Percentiles rank a stretch among this genome's conserved stretches.
phyloP scores from a whole-genome alignment of 352 stramenopile species.

The Thraustotheca clavata region DNA sequence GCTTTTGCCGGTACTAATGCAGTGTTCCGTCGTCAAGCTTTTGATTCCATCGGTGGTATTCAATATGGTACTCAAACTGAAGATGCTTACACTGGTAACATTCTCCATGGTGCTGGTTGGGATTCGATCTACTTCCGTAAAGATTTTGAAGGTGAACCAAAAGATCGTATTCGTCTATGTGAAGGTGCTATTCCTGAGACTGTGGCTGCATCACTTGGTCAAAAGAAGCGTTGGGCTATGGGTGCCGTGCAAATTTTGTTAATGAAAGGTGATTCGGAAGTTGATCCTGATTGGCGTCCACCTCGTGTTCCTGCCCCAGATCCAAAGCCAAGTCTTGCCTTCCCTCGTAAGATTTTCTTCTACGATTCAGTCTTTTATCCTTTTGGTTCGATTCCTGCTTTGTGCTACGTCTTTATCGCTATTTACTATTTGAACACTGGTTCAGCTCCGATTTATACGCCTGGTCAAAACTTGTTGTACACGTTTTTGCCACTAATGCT shows the following conservation, averaged over 20 bases:
- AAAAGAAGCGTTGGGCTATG: slow-evolving; percentile 86
- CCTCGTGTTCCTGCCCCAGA: slow-evolving; percentile 73
- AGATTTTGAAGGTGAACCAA: slow-evolving; percentile 79
- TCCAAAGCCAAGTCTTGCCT: slow-evolving; percentile 67
- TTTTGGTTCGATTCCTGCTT: slow-evolving; percentile 75
- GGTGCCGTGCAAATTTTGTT: slow-evolving; percentile 82
- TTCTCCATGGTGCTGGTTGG: slow-evolving; percentile 75
- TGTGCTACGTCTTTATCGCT: slow-evolving; percentile 79
- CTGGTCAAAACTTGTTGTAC: slow-evolving; percentile 73
- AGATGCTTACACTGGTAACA: slow-evolving; percentile 85
- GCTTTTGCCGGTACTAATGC: slow-evolving; percentile 85
- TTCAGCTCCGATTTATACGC: slow-evolving; percentile 77
- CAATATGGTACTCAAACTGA: slow-evolving; percentile 86
- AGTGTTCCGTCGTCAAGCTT: slow-evolving; percentile 82
- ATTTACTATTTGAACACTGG: slow-evolving; percentile 83
- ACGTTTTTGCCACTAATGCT: slow-evolving; percentile 82
- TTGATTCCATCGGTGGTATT: slow-evolving; percentile 85
- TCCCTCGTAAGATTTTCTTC: slow-evolving; percentile 87
- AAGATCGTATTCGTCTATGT: slow-evolving; percentile 79
- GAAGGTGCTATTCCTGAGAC: slow-evolving; percentile 79
- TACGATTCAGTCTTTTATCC: slow-evolving; percentile 85
- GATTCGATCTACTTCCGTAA: slow-evolving; percentile 86
- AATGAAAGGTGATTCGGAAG: slow-evolving; percentile 83
- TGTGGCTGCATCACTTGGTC: slow-evolving; percentile 74
- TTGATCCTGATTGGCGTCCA: slow-evolving; percentile 82